Conservation (phyloP, 768 basidiomycete species). For the Russula foetens region DNA sequence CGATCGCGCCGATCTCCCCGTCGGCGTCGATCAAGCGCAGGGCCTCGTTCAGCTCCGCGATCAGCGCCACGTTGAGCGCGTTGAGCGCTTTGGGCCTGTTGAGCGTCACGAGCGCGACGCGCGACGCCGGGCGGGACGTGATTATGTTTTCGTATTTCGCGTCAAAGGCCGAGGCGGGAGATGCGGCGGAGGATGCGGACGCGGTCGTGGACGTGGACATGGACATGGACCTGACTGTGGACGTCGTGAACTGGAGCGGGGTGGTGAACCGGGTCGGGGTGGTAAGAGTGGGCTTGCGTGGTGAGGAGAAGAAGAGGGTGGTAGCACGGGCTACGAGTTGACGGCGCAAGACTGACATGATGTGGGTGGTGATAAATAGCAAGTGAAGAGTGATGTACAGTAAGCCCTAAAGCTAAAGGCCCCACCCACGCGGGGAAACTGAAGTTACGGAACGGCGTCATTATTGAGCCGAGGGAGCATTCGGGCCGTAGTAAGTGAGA, state of each 20-base stretch:
- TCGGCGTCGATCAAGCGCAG: conserved; percentile 50
- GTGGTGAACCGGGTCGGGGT: conserved; percentile 16
- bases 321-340: background rate
- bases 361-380: background rate
- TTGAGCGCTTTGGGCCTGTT: conserved; percentile 89
- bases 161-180: conserved; percentile 33
- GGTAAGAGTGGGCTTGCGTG: background rate
- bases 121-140: conserved; percentile 56
- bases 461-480: background rate
- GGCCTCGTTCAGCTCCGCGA: conserved; percentile 75
- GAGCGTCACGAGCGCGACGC: conserved; percentile 73
- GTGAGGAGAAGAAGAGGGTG: background rate
- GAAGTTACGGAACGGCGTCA: background rate
- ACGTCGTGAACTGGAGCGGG: too few relatives aligned
- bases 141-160: conserved; percentile 57
- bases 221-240: conserved; percentile 56
- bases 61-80: conserved; percentile 74
- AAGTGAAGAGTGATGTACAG: too few relatives aligned
- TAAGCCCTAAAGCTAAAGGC: too few relatives aligned
- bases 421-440: background rate
- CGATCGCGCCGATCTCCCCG: conserved; percentile 67
- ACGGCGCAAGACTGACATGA: conserved; percentile 1
- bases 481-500: too few relatives aligned
- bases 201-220: too few relatives aligned
- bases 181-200: too few relatives aligned